phyloP scores from a whole-genome alignment of 1,139 yeast genomes.

The Geotrichum reessii region DNA sequence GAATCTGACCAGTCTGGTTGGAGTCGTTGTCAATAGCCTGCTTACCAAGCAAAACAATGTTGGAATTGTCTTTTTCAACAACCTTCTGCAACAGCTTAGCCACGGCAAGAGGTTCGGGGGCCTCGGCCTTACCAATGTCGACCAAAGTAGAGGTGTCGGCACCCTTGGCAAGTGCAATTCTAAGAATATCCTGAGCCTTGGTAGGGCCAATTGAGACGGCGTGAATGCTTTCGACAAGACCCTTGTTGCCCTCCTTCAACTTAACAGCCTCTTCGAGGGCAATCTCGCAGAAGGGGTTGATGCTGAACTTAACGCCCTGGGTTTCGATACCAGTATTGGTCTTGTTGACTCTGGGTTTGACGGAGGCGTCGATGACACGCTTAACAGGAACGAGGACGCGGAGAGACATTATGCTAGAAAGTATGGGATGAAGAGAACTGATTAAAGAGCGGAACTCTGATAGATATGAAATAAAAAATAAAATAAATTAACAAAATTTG shows the following conservation, averaged over 20 bases:
- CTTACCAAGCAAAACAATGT: constrained; percentile 83
- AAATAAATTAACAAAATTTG: too few relatives aligned
- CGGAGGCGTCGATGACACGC: constrained; percentile 88
- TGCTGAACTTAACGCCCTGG: constrained; percentile 85
- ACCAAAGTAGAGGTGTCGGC: constrained; percentile 80
- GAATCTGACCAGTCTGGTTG: constrained; percentile 96
- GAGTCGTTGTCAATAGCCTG: constrained; percentile 95
- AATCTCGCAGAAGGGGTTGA: constrained; percentile 96
- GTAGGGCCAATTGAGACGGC: constrained; percentile 90
- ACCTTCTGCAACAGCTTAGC: constrained; percentile 77
- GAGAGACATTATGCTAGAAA: constrained; percentile 33
- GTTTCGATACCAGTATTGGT: constrained; percentile 82
- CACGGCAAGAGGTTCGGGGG: constrained; percentile 77
- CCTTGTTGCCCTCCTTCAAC: constrained; percentile 63
- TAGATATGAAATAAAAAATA: not conserved
- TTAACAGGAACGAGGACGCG: constrained; percentile 89
- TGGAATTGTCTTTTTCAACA: constrained; percentile 64
- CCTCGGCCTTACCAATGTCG: constrained; percentile 58
- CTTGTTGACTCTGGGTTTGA: constrained; percentile 88
- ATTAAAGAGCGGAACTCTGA: not conserved
- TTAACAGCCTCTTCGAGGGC: constrained; percentile 90
- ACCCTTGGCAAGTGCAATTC: constrained; percentile 92
- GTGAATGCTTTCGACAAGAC: constrained; percentile 73
- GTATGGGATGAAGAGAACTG: not conserved
- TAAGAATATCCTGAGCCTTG: constrained; percentile 80